A percentile compares a stretch with the other conserved stretches of the same genome.
phyloP scores from a whole-genome alignment of 306 rosid genomes.

The Begonia masoniana region DNA sequence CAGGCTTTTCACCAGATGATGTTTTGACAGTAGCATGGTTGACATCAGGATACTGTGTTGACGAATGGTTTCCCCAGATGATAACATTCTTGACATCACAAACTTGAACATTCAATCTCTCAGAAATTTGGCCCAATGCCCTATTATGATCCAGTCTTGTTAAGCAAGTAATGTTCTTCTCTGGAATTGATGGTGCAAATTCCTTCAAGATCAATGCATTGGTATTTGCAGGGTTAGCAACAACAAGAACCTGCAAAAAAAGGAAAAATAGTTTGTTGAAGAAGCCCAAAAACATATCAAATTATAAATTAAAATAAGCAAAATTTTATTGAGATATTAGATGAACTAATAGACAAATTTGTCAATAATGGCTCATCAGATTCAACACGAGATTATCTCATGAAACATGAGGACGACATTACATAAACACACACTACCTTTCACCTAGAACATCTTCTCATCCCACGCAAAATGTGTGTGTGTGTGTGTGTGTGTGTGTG shows the following conservation, averaged over 20 bases:
- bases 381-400: too few relatives aligned
- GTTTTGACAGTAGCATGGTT: conserved; percentile 80
- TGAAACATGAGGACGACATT: too few relatives aligned
- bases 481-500: too few relatives aligned
- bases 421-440: too few relatives aligned
- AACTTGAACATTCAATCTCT: conserved; percentile 69
- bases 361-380: too few relatives aligned
- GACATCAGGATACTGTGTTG: conserved; percentile 95
- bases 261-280: background rate
- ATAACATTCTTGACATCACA: conserved; percentile 82
- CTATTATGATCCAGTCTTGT: conserved; percentile 94
- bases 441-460: too few relatives aligned
- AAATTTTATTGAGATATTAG: too few relatives aligned
- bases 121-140: conserved; percentile 97
- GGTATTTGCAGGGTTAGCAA: conserved; percentile 98
- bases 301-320: too few relatives aligned
- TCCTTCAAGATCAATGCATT: conserved; percentile 97
- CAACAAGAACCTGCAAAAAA: conserved; percentile 78
- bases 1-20: conserved; percentile 65
- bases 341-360: too few relatives aligned
- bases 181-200: conserved; percentile 89
- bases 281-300: background rate
- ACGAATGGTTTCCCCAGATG: conserved; percentile 98
- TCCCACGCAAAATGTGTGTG: too few relatives aligned
- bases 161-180: conserved; percentile 75